These are phyloP conservation scores for Bathelium albidoporum DNA, from an alignment of 495 filamentous ascomycete species.

Conservation along the genomic window DNA sequence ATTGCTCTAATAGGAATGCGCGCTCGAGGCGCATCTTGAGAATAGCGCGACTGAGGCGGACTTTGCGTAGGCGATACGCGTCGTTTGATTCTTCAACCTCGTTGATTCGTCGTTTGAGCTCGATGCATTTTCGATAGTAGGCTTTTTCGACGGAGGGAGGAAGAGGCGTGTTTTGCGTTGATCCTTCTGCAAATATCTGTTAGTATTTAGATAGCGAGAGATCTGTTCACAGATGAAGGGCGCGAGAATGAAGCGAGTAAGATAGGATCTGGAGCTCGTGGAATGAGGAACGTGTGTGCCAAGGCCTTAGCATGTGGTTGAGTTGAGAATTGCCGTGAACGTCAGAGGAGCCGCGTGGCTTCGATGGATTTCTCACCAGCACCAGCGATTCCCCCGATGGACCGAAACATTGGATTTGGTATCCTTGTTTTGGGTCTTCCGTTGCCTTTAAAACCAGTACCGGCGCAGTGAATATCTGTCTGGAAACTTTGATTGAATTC, in stretches of 20 bases:
- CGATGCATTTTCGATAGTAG: conserved; percentile 94
- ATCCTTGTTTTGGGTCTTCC: too few relatives aligned
- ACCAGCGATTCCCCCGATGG: too few relatives aligned
- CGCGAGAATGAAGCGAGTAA: background rate
- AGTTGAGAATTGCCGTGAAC: too few relatives aligned
- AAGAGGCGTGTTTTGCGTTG: conserved; percentile 39
- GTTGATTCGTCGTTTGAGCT: conserved; percentile 77
- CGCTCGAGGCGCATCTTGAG: conserved; percentile 86
- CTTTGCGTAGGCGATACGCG: conserved; percentile 61
- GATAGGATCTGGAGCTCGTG: too few relatives aligned
- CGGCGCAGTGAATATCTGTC: too few relatives aligned
- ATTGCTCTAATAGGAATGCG: conserved; percentile 79
- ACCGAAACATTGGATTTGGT: too few relatives aligned
- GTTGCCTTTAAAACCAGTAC: too few relatives aligned
- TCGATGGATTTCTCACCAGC: too few relatives aligned
- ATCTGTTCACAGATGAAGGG: conserved; percentile 3
- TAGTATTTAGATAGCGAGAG: conserved; percentile 7
- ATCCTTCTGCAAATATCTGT: background rate
- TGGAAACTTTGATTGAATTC: background rate
- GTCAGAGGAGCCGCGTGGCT: too few relatives aligned
- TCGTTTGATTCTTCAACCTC: conserved; percentile 89
- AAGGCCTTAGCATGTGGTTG: too few relatives aligned
- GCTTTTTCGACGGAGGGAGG: conserved; percentile 91
- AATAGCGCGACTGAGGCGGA: conserved; percentile 70
- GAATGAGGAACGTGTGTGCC: too few relatives aligned